phyloP scores from a whole-genome alignment of 106 monocot species.

The Gastrodia elata region DNA sequence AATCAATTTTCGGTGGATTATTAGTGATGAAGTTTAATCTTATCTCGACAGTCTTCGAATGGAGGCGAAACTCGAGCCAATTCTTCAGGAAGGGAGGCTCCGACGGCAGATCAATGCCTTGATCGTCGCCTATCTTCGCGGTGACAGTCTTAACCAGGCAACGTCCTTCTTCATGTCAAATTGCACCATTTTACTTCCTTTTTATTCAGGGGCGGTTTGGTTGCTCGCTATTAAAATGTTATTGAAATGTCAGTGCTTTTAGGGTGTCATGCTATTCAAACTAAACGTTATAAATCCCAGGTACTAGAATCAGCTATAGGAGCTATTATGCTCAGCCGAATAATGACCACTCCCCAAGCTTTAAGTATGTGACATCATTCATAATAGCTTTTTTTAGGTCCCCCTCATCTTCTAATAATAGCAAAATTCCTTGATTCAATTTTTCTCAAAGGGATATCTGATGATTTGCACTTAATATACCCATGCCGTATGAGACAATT shows the following conservation, averaged over 20 bases:
- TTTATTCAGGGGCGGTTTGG: slow-evolving; percentile 1
- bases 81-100: slow-evolving; percentile 69
- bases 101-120: slow-evolving; percentile 64
- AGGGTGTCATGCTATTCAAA: too few relatives aligned
- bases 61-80: slow-evolving; percentile 45
- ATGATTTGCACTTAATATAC: too few relatives aligned
- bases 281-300: background rate
- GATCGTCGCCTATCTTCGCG: slow-evolving; percentile 78
- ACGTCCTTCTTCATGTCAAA: background rate
- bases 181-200: background rate
- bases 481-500: too few relatives aligned
- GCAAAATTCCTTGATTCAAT: too few relatives aligned
- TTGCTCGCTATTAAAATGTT: background rate
- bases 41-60: slow-evolving; percentile 8
- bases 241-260: background rate
- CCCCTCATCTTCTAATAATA: too few relatives aligned
- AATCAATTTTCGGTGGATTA: too few relatives aligned
- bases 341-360: too few relatives aligned
- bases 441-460: too few relatives aligned
- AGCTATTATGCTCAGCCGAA: too few relatives aligned
- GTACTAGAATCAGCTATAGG: too few relatives aligned
- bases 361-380: too few relatives aligned
- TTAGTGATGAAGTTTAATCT: background rate
- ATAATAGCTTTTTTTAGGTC: too few relatives aligned
- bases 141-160: slow-evolving; percentile 58